phyloP scores from a whole-genome alignment of 352 stramenopile genomes.

The Globisporangium barbulae region DNA sequence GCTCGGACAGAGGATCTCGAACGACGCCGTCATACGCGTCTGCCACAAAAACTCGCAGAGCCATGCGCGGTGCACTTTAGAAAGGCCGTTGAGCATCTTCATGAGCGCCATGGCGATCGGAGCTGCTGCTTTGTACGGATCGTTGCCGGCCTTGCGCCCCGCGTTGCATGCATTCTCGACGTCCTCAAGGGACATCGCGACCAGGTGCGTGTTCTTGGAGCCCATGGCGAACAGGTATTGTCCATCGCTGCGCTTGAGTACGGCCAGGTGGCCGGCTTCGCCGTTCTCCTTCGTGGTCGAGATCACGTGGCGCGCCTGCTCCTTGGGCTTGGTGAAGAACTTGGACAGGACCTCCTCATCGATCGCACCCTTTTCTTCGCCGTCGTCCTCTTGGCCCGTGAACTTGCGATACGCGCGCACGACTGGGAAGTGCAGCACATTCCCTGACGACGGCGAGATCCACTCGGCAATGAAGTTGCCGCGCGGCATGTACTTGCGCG shows the following conservation, averaged over 20 bases:
- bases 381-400: conserved; percentile 77
- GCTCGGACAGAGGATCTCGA: conserved; percentile 66
- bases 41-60: conserved; percentile 79
- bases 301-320: conserved; percentile 49
- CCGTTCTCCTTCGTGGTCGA: conserved; percentile 80
- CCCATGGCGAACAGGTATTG: conserved; percentile 66
- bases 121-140: conserved; percentile 49
- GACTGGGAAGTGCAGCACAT: conserved; percentile 43
- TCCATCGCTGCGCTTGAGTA: conserved; percentile 67
- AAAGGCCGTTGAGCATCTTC: conserved; percentile 33
- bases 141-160: conserved; percentile 20
- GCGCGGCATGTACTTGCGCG: conserved; percentile 60
- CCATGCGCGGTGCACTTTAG: conserved; percentile 32
- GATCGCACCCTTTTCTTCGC: conserved; percentile 30
- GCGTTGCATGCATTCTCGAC: conserved; percentile 31
- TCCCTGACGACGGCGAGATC: conserved; percentile 4
- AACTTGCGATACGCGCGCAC: conserved; percentile 80
- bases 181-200: conserved; percentile 45
- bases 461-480: conserved; percentile 74
- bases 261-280: conserved; percentile 65
- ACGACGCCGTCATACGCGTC: conserved; percentile 68
- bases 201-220: conserved; percentile 82
- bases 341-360: conserved; percentile 46
- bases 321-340: conserved; percentile 71
- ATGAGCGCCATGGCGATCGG: conserved; percentile 52